Evolutionary conservation across 768 basidiomycete species (phyloP).

Genomic region (Pulveroboletus frians): DNA sequence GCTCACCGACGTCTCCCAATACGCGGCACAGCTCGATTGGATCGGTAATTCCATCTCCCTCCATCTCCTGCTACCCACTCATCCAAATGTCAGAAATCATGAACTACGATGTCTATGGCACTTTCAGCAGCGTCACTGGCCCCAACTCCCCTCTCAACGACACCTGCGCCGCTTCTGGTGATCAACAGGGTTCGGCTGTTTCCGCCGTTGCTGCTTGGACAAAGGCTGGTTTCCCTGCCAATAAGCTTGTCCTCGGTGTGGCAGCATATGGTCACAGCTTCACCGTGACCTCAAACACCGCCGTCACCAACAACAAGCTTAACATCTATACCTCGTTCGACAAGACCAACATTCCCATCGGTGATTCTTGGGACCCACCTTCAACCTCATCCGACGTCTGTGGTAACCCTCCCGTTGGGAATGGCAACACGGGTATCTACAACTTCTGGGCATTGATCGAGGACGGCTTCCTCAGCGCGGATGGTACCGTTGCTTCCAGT

Average conservation of each 20-base stretch:
- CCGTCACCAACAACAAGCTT: conserved; percentile 26
- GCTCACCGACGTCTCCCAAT: conserved; percentile 56
- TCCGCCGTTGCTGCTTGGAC: conserved; percentile 74
- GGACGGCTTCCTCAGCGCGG: conserved; percentile 45
- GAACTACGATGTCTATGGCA: conserved; percentile 65
- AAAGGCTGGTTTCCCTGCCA: conserved; percentile 66
- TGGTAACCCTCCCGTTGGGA: conserved; percentile 46
- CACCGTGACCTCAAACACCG: conserved; percentile 26
- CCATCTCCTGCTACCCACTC: not conserved
- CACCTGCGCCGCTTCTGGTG: conserved; percentile 54
- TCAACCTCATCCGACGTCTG: conserved; percentile 50
- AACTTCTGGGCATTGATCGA: conserved; percentile 61
- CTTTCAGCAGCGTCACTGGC: conserved; percentile 53
- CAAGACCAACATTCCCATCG: conserved; percentile 37
- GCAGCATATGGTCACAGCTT: conserved; percentile 82
- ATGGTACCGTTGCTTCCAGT: conserved; percentile 46
- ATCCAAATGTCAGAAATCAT: conserved; percentile 48
- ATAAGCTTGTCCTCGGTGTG: conserved; percentile 76
- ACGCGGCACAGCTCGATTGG: conserved; percentile 68
- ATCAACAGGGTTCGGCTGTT: conserved; percentile 69
- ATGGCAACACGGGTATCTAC: conserved; percentile 46
- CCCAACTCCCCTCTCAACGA: conserved; percentile 84
- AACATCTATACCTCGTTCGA: conserved; percentile 52
- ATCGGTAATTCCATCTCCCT: conserved; percentile 41
- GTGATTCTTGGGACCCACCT: conserved; percentile 53